Base-by-base conservation (phyloP, 306 rosid genomes). In the Citrullus mucosospermus region DNA sequence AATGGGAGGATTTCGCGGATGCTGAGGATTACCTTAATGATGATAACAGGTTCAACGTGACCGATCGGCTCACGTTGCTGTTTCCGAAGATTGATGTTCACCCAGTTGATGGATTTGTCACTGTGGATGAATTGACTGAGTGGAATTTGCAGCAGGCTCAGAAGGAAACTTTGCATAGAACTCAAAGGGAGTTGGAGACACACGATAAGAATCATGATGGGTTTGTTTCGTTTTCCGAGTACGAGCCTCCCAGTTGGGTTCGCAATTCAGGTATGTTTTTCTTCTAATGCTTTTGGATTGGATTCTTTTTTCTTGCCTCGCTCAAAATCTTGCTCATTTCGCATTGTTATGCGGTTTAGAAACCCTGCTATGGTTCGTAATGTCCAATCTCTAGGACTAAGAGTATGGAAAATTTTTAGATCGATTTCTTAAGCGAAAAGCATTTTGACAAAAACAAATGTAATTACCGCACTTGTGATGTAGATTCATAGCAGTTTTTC, bases 1-100 rank as follows among this genome's bases (percentile, higher is more conserved):
- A 90, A 85, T 94, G 96, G 98, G 96, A 92, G 73, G 93, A 92
- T 72, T 92, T 85, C 86, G 86, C 90, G 90, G 84, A 94, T 68
- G 95, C 96, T 14, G 96, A 94, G 85, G 96, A 94, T 73, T 94
- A 90, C 66, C 67, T 94, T 62, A 94, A 94, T 20, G 93, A 94
- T 44, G 93, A 89, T 63, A 95, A 91, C 14, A 89, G 82, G 93
- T 94, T 94, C 90, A 94, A 92, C 73, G 92, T 94, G 36, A 92
- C 96, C 20, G 58, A 36, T 20, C 74, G 98, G 46, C 54, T 94
- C 81, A 60, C 85, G 17, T 75, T 89, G 79, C 83, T 94, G 39
- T 94, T 94, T 57, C 98, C 98, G 12, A 94, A 86, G 86, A 82
- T 94, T 62, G 97, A 94, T 53, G 89, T 82, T 9, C 84, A 86